phyloP scores from a whole-genome alignment of 495 filamentous ascomycete genomes.

The Collariella sp. region DNA sequence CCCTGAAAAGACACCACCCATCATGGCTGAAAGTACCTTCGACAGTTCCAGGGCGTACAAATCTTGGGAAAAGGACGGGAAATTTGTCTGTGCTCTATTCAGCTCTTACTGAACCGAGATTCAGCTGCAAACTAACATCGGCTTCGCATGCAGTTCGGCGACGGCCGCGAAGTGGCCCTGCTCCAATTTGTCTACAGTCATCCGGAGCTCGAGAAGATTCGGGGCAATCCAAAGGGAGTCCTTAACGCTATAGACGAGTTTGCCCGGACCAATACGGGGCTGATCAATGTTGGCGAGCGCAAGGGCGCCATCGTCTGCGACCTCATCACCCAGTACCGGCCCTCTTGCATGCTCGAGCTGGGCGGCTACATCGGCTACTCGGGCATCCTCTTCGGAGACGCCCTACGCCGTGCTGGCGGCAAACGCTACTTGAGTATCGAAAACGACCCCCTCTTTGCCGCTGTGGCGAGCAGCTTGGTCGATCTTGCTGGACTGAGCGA shows the following conservation, averaged over 20 bases:
- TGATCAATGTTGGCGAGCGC: constrained; percentile 70
- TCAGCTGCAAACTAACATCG: constrained; percentile 57
- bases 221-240: constrained; percentile 54
- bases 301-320: constrained; percentile 62
- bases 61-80: constrained; percentile 13
- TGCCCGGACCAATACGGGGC: constrained; percentile 51
- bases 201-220: constrained; percentile 45
- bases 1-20: neutral
- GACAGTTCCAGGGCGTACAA: constrained; percentile 6
- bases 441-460: constrained; percentile 56
- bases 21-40: neutral
- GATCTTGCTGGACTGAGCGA: constrained; percentile 60
- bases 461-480: constrained; percentile 52
- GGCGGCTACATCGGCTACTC: constrained; percentile 81
- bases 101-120: neutral
- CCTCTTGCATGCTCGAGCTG: constrained; percentile 64
- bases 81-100: constrained; percentile 8
- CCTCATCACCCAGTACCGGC: constrained; percentile 56
- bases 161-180: constrained; percentile 65
- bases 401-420: constrained; percentile 50
- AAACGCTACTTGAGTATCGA: constrained; percentile 59
- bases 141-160: constrained; percentile 59
- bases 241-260: constrained; percentile 66
- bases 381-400: constrained; percentile 59
- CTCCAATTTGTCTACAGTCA: constrained; percentile 58